Base-by-base conservation (phyloP, 2,329 filamentous ascomycete species). In the Knufia petricola region DNA sequence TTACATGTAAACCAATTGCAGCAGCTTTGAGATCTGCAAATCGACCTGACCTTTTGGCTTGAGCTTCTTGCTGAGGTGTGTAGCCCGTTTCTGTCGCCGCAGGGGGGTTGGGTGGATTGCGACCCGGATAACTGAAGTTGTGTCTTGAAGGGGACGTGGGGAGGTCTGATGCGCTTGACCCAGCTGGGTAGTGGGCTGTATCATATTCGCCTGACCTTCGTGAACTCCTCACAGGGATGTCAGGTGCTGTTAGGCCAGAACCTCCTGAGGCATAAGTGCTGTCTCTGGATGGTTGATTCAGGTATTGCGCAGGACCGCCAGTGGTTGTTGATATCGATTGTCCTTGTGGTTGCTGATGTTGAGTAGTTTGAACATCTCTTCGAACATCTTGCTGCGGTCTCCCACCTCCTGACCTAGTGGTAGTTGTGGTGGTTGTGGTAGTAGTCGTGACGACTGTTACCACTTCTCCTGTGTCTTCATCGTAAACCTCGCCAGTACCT, bases 391-490 rank as follows among this genome's bases (percentile, higher is more conserved):
- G 44, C 17, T 50, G 49, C 46, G 51, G 52, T 43, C 50, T 51
- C 10, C 54, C 54, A 7, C 52, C 52, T 43, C 40, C 50, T 41
- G 34, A 53, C 26, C 52, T 57, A 6, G 56, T 58, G 15, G 56
- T 58, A 3, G 56, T 58, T 4, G 56, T 58, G 15, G 56, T 58
- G 1, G 56, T 58, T 1, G 56, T 58, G 1, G 56, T 58, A 2
- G 56, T 58, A 7, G 56, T 58, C 8, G 52, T 54, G 34, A 58
- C 56, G 6, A 56, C 53, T 9, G 56, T 58, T 13, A 58, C 53
- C n/a, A 58, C 49, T 28, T 58, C 54, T 10, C 56, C 56, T 8
- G 56, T 58, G 23, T 58, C 56, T 37, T 56, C 51, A 38, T 58
- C 56, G 48, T 56, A 55, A 6, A 58, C 56, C 39, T 58, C 52